Percentiles rank a stretch among this genome's conserved stretches.
These are phyloP conservation scores for Xylariaceae sp. DNA, from an alignment of 2,329 filamentous ascomycete species.

Conservation along the genomic window DNA sequence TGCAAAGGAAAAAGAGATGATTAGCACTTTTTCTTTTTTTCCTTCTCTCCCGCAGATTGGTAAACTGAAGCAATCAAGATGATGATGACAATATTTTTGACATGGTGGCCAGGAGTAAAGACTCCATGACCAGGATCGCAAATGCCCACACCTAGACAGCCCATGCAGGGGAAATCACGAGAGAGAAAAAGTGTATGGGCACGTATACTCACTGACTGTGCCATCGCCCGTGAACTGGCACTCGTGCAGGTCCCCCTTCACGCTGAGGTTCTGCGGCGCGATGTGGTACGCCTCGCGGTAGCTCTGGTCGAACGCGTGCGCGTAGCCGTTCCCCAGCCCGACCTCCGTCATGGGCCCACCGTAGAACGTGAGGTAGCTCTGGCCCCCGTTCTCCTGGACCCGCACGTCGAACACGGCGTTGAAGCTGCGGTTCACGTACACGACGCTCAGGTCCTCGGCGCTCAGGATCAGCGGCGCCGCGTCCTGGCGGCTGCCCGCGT, in stretches of 20 bases:
- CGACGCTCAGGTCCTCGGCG: slow-evolving; percentile 14
- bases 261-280: slow-evolving; percentile 9
- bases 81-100: too few relatives aligned
- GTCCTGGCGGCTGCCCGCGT: slow-evolving; percentile 2
- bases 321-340: slow-evolving; percentile 14
- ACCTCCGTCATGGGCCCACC: slow-evolving; percentile 10
- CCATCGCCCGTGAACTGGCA: slow-evolving; percentile 11
- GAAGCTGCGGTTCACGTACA: slow-evolving; percentile 16
- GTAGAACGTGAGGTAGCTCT: slow-evolving; percentile 19
- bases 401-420: slow-evolving; percentile 15
- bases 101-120: too few relatives aligned
- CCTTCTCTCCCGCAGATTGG: too few relatives aligned
- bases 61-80: too few relatives aligned
- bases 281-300: slow-evolving; percentile 15
- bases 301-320: slow-evolving; percentile 12
- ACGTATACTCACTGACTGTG: too few relatives aligned
- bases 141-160: too few relatives aligned
- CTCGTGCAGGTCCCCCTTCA: slow-evolving; percentile 10
- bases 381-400: slow-evolving; percentile 14
- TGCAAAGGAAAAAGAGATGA: too few relatives aligned
- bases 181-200: too few relatives aligned
- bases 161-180: too few relatives aligned
- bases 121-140: too few relatives aligned
- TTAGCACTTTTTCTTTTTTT: too few relatives aligned
- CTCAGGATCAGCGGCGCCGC: slow-evolving; percentile 15